Percentiles rank a stretch among this genome's conserved stretches.
These are phyloP conservation scores for Cercospora berteroae DNA, from an alignment of 2,329 filamentous ascomycete genomes.

Conservation along the genomic window DNA sequence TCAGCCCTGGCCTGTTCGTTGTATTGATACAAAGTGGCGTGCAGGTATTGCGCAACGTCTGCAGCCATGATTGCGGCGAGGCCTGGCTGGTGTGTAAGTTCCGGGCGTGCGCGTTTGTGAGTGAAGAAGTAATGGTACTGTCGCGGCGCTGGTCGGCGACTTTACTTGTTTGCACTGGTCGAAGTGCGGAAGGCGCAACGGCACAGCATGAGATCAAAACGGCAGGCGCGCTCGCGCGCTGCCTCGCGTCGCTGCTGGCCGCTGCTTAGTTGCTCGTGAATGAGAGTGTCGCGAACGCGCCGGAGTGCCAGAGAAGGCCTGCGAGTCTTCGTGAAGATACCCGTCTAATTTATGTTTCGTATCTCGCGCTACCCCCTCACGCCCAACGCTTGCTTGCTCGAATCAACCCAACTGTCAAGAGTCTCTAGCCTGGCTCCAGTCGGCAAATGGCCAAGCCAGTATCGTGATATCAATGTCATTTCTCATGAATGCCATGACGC, in stretches of 20 bases:
- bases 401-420: background rate
- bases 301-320: background rate
- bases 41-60: conserved; percentile 26
- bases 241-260: background rate
- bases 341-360: background rate
- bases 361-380: background rate
- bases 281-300: background rate
- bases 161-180: background rate
- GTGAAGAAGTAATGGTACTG: background rate
- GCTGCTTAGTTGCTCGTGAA: background rate
- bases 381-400: background rate
- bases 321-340: background rate
- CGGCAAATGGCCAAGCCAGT: background rate
- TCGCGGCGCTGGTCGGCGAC: background rate
- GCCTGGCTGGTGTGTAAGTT: background rate
- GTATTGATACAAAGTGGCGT: conserved; percentile 33
- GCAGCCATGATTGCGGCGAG: conserved; percentile 24
- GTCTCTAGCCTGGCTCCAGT: background rate
- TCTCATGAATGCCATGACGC: conserved; percentile 5
- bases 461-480: conserved; percentile 12
- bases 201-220: background rate
- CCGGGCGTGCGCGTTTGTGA: background rate
- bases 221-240: background rate
- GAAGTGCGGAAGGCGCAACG: background rate
- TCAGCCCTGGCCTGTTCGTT: conserved; percentile 19